A percentile compares a stretch with the other conserved stretches of the same genome.
These are phyloP conservation scores for Dactylella cylindrospora DNA, from an alignment of 2,329 filamentous ascomycete genomes.

Conservation along the genomic window DNA sequence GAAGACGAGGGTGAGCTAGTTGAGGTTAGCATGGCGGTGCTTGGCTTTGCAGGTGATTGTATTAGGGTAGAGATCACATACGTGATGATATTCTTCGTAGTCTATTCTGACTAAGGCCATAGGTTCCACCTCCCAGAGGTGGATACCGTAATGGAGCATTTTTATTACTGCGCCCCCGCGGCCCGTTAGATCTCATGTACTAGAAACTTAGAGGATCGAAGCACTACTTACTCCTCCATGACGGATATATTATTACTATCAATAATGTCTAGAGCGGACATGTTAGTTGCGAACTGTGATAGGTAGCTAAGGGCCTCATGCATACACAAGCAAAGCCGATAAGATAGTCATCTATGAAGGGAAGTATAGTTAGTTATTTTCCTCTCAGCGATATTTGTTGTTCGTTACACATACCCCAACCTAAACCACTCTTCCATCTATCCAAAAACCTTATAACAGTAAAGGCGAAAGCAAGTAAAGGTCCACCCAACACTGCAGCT, in stretches of 20 bases:
- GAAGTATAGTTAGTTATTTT: constrained; percentile 10
- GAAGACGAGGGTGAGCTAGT: constrained; percentile 32
- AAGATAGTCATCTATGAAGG: constrained; percentile 28
- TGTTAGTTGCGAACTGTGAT: no score
- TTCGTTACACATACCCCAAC: constrained; percentile 21
- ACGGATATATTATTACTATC: constrained; percentile 41
- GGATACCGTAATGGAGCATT: constrained; percentile 42
- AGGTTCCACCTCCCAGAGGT: constrained; percentile 41
- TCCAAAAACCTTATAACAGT: constrained; percentile 37
- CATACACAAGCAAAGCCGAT: constrained; percentile 27
- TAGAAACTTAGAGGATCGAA: neutral
- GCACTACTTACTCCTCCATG: constrained; percentile 31
- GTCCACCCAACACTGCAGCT: constrained; percentile 29
- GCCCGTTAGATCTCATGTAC: constrained; percentile 3
- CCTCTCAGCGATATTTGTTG: no score
- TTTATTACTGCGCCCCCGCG: constrained; percentile 30
- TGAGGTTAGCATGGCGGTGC: neutral
- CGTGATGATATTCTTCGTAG: constrained; percentile 36
- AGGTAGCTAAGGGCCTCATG: no score
- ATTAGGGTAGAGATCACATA: constrained; percentile 4
- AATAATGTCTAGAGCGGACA: constrained; percentile 9
- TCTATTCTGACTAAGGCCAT: constrained; percentile 24
- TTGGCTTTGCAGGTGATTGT: no score
- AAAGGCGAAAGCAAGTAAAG: constrained; percentile 33
- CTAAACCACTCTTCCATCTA: constrained; percentile 25